Evolutionary conservation across 2,329 filamentous ascomycete species (phyloP), one percentile per base, ranked within the genome.

Genomic region (Colletotrichum nymphaeae): DNA sequence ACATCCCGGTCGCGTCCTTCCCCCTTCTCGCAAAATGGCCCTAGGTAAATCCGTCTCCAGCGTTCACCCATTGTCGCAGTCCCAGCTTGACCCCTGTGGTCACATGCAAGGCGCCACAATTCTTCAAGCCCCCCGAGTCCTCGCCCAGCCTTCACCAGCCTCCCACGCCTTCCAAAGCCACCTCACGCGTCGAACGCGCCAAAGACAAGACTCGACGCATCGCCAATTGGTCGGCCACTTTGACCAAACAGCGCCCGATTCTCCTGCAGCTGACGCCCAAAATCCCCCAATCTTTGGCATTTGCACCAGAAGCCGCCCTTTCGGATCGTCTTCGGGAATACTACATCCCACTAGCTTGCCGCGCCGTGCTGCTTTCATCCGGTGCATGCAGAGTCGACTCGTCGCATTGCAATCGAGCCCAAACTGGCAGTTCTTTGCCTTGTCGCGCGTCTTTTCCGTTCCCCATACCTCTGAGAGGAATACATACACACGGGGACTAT

Each of bases 51-150:
- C 49, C 63, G 60, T 37, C 30, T 65, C 30, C 52, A 26, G 24
- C 52, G 55, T 16, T 49, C 9, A 6, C 26, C 8, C n/a, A 35
- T 30, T 46, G 30, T 49, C 35, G 37, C n/a, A 52, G 28, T 65
- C 53, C 62, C 67, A 60, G 67, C 66, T 46, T 71, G 24, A 63
- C 67, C 67, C 71, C 62, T 70, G 71, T 52, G 62, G 71, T 73
- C 67, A 71, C 67, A 73, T 73, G 71, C 35, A 58, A 49, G 56
- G 60, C 71, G 67, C 71, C 71, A 73, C 67, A 73, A 62, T 71
- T 71, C 67, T 73, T 66, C 67, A 73, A 71, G 67, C 46, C 46
- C 16, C 56, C 46, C 30, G 42, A 53, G 37, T 52, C 52, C 46
- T 66, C 46, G 63, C 65, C 60, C 53, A 35, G 26, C 46, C 32